A percentile compares a stretch with the other conserved stretches of the same genome.
Conservation (phyloP, 208 protist species). For the Crithidia expoeki region DNA sequence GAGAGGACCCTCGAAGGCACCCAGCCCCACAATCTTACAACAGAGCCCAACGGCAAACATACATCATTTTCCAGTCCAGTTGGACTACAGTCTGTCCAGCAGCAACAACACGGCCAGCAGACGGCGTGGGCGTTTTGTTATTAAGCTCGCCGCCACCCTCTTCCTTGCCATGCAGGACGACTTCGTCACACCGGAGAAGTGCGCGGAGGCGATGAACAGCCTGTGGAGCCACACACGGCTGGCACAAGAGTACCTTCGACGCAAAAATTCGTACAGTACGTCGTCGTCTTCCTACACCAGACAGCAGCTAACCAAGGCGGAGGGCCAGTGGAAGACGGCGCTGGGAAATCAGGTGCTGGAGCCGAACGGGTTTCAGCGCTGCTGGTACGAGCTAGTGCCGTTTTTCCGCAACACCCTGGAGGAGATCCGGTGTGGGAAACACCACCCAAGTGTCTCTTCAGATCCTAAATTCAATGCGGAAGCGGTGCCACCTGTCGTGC, state of each 20-base stretch:
- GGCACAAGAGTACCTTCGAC: conserved; percentile 31
- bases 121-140: conserved; percentile 45
- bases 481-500: too few relatives aligned
- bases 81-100: not conserved
- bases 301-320: conserved; percentile 16
- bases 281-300: not conserved
- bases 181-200: conserved; percentile 26
- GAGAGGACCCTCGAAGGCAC: too few relatives aligned
- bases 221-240: conserved; percentile 37
- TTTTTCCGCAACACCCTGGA: conserved; percentile 18
- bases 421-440: not conserved
- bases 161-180: conserved; percentile 34
- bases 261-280: not conserved
- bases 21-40: not conserved
- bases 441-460: not conserved
- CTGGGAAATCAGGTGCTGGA: conserved; percentile 20
- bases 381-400: conserved; percentile 18
- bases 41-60: not conserved
- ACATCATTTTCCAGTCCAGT: not conserved
- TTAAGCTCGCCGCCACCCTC: conserved; percentile 49
- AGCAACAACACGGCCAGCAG: conserved; percentile 13
- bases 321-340: conserved; percentile 23
- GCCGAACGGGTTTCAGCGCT: conserved; percentile 17
- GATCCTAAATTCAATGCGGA: not conserved
- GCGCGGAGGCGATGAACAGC: conserved; percentile 25